Evolutionary conservation across 768 basidiomycete genomes (phyloP), one percentile per base, ranked within the genome.

Genomic region (Hemileccinum rubropunctum): DNA sequence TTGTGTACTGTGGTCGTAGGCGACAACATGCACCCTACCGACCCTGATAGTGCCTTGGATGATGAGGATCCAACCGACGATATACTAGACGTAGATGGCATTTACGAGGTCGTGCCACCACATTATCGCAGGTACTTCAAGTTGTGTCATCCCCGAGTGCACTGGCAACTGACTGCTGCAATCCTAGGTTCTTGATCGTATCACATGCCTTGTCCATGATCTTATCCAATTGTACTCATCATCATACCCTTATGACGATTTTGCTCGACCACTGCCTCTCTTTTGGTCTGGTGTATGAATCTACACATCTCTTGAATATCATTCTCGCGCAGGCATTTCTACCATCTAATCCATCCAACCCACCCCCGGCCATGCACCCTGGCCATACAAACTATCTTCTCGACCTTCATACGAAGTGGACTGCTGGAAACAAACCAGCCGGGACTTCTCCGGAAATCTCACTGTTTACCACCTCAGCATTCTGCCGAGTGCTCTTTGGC

Each of bases 71-170:
- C 44, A 28, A 28, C 43, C 28, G 55, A 71, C 33, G 59, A 64
- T 9, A 33, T 46, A 10, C 56, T 66, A 33, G 52, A 67, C 15
- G 47, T 67, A 30, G 66, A 77, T 48, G 63, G 68, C 13, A 54
- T 84, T 6, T 83, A 83, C 49, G 80, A 82, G 26, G 59, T 70
- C 2, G 71, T 84, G 42, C 82, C 82, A 23, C 48, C 65, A n/a
- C 70, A 75, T 27, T 76, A 75, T 61, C 74, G 82, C 51, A 73
- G 73, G 83, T 83, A 58, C 48, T 33, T n/a, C n/a, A n/a, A n/a
- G n/a, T n/a, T 42, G 30, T 58, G n/a, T 52, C n/a, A 9, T 43
- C 23, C 20, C 10, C 10, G 2, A 49, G 68, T 50, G n/a, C 20
- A 20, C 35, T 42, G 36, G 17, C 38, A 41, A 41, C 36, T 54